A percentile compares a stretch with the other conserved stretches of the same genome.
These are phyloP conservation scores for Cyclotella cryptica DNA, from an alignment of 108 stramenopile species.

Conservation along the genomic window DNA sequence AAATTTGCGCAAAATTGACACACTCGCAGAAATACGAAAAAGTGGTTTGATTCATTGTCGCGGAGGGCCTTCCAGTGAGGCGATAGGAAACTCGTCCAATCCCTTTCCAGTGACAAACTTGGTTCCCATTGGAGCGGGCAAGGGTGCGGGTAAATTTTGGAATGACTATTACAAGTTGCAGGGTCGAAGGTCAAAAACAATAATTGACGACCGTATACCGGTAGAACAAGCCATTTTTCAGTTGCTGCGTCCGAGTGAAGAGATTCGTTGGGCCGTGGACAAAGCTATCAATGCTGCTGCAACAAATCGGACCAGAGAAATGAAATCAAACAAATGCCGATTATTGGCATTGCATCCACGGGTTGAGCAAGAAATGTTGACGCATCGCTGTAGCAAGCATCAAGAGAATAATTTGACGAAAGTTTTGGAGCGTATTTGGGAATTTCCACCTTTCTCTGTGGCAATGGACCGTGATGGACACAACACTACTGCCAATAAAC, in stretches of 20 bases:
- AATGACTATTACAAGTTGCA: slow-evolving; percentile 29
- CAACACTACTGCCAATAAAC: background rate
- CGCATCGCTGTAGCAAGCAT: slow-evolving; percentile 56
- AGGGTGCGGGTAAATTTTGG: slow-evolving; percentile 32
- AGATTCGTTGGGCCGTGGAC: slow-evolving; percentile 21
- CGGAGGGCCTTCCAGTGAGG: background rate
- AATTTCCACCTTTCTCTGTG: slow-evolving; percentile 22
- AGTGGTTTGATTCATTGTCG: slow-evolving; percentile 16
- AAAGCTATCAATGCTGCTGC: slow-evolving; percentile 13
- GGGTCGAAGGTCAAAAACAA: background rate
- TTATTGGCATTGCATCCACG: slow-evolving; percentile 75
- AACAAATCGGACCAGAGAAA: background rate
- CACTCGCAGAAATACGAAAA: slow-evolving; percentile 7
- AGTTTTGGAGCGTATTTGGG: slow-evolving; percentile 56
- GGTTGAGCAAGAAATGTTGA: slow-evolving; percentile 81
- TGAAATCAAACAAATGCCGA: background rate
- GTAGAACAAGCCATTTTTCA: slow-evolving; percentile 36
- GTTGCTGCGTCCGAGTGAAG: slow-evolving; percentile 29
- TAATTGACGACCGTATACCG: slow-evolving; percentile 9
- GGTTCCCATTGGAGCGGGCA: slow-evolving; percentile 35
- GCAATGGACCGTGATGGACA: background rate
- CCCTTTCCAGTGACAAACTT: slow-evolving; percentile 17
- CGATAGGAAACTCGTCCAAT: background rate
- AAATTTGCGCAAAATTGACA: slow-evolving; percentile 34
- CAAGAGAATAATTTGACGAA: slow-evolving; percentile 72